Evolutionary conservation across 257 asterid genomes (phyloP).

Genomic region (Vinca minor): DNA sequence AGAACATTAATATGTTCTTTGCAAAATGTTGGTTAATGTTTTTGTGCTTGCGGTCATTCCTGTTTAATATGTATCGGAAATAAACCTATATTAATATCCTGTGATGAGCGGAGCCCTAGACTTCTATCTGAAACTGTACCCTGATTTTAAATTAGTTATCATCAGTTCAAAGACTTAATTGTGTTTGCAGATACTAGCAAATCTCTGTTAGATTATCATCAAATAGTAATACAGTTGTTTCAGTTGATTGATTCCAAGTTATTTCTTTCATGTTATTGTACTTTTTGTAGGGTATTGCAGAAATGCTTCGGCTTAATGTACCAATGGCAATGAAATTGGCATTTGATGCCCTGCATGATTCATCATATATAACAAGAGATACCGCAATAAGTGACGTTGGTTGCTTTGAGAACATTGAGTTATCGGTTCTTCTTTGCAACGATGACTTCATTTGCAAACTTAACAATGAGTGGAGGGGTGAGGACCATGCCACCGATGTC

Average conservation of each 20-base stretch:
- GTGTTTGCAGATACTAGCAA: too few species aligned
- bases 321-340: slow-evolving; percentile 93
- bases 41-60: too few species aligned
- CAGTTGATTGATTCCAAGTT: not conserved
- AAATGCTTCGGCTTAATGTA: slow-evolving; percentile 83
- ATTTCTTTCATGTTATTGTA: slow-evolving; percentile 2
- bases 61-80: too few species aligned
- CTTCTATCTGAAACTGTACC: too few species aligned
- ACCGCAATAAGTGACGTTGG: slow-evolving; percentile 51
- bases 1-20: too few species aligned
- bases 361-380: slow-evolving; percentile 65
- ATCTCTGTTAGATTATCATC: too few species aligned
- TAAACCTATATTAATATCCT: too few species aligned
- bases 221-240: not conserved
- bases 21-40: too few species aligned
- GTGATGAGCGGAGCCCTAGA: too few species aligned
- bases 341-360: slow-evolving; percentile 47
- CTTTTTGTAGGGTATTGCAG: slow-evolving; percentile 64
- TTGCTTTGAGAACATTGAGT: slow-evolving; percentile 67
- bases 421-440: slow-evolving; percentile 88
- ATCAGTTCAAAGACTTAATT: too few species aligned
- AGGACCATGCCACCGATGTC: slow-evolving; percentile 90
- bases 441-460: slow-evolving; percentile 73
- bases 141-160: too few species aligned
- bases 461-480: slow-evolving; percentile 94